These are phyloP conservation scores for Penicillium tannophilum DNA, from an alignment of 495 filamentous ascomycete species.

Conservation along the genomic window DNA sequence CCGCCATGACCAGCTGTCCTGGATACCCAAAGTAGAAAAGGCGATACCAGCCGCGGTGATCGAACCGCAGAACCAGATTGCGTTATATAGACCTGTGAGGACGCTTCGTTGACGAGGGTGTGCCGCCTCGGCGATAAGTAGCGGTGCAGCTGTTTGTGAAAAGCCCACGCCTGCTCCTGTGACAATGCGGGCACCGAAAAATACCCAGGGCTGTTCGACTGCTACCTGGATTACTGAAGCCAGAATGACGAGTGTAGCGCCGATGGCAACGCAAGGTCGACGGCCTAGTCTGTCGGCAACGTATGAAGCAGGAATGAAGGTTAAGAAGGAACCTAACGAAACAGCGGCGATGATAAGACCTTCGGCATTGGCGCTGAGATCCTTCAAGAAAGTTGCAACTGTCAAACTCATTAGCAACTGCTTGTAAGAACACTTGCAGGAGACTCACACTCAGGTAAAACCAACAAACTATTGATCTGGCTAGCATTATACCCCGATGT, in stretches of 20 bases:
- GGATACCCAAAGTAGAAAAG: constrained; percentile 22
- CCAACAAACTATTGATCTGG: constrained; percentile 33
- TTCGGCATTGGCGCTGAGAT: constrained; percentile 17
- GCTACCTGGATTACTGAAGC: constrained; percentile 24
- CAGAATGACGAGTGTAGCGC: constrained; percentile 23
- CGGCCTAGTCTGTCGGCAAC: constrained; percentile 30
- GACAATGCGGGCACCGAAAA: constrained; percentile 27
- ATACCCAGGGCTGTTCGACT: constrained; percentile 25
- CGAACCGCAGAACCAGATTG: constrained; percentile 30
- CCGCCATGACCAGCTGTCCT: constrained; percentile 30
- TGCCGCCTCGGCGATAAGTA: constrained; percentile 29
- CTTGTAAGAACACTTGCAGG: neutral
- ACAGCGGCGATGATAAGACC: constrained; percentile 32
- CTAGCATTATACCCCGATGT: constrained; percentile 32
- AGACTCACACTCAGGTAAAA: constrained; percentile 31
- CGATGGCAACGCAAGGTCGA: constrained; percentile 21
- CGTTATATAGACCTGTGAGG: constrained; percentile 30
- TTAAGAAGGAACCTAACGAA: constrained; percentile 27
- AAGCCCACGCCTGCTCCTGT: constrained; percentile 28
- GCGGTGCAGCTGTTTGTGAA: constrained; percentile 32
- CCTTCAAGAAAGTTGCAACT: constrained; percentile 25
- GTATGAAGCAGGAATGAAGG: constrained; percentile 31
- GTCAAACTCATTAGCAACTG: constrained; percentile 3
- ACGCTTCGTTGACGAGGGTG: constrained; percentile 27
- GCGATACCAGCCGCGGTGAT: constrained; percentile 28